A percentile compares a stretch with the other conserved stretches of the same genome.
phyloP scores from a whole-genome alignment of 208 protist species.

The Strigomonas culicis region DNA sequence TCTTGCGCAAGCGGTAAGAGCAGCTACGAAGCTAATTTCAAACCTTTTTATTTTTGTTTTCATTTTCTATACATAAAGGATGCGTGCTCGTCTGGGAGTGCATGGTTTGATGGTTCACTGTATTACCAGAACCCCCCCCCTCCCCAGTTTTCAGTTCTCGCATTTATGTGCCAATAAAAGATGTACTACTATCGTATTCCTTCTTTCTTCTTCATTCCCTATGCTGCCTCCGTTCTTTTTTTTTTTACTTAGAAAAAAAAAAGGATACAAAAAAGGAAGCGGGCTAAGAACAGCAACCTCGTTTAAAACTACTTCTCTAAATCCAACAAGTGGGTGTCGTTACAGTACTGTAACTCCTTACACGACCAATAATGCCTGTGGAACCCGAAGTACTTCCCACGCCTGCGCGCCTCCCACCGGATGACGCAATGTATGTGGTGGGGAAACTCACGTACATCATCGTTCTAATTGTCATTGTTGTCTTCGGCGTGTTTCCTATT shows the following conservation, averaged over 20 bases:
- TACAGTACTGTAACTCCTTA: background rate
- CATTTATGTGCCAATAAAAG: no score
- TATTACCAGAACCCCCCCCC: no score
- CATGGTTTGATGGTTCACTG: no score
- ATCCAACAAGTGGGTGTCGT: no score
- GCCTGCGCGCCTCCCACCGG: slow-evolving; percentile 67
- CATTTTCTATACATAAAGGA: background rate
- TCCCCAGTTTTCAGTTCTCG: no score
- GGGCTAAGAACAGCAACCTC: background rate
- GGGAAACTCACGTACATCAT: slow-evolving; percentile 40
- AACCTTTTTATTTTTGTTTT: background rate
- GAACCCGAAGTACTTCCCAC: slow-evolving; percentile 79
- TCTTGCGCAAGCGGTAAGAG: slow-evolving; percentile 84
- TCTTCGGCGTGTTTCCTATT: slow-evolving; percentile 72
- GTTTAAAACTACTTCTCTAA: background rate
- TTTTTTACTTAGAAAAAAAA: slow-evolving; percentile 14
- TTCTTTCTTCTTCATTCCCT: slow-evolving; percentile 13
- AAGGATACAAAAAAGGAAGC: background rate
- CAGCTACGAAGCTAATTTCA: background rate
- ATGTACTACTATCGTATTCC: no score
- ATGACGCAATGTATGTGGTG: slow-evolving; percentile 71
- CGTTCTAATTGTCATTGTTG: slow-evolving; percentile 48
- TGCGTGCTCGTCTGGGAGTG: background rate
- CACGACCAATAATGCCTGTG: slow-evolving; percentile 48
- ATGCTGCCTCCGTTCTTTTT: slow-evolving; percentile 7